These are phyloP conservation scores for Trichoderma cornu-damae DNA, from an alignment of 2,329 filamentous ascomycete species.

Conservation along the genomic window DNA sequence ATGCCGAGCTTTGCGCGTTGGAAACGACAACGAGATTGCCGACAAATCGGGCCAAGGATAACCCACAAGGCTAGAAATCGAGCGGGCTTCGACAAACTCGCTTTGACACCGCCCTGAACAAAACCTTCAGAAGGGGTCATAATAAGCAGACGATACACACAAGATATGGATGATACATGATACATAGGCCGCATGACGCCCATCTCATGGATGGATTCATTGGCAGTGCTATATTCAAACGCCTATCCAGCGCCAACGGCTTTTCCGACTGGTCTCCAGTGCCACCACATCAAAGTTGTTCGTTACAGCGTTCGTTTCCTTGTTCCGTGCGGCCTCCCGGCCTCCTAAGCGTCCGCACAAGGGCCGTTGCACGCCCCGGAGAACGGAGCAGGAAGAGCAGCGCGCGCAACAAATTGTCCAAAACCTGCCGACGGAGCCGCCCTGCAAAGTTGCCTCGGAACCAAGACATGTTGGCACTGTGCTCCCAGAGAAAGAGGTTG, in stretches of 20 bases:
- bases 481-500: no score
- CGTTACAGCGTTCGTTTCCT: no score
- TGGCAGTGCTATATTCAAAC: background rate
- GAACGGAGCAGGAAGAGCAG: no score
- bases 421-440: no score
- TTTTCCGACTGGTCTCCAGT: background rate
- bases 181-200: no score
- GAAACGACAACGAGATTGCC: conserved; percentile 12
- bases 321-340: no score
- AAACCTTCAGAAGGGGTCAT: background rate
- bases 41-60: conserved; percentile 13
- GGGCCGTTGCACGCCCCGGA: no score
- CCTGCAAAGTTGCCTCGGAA: no score
- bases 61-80: conserved; percentile 12
- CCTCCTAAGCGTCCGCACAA: no score
- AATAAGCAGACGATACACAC: background rate
- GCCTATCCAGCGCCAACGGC: background rate
- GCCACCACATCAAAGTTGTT: no score
- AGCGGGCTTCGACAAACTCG: background rate
- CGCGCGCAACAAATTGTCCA: background rate
- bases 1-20: conserved; percentile 13
- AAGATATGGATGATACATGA: no score
- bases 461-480: background rate
- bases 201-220: background rate
- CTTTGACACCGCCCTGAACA: background rate